Percentiles rank a stretch among this genome's conserved stretches.
phyloP scores from a whole-genome alignment of 306 rosid species.

The Oemleria cerasiformis region DNA sequence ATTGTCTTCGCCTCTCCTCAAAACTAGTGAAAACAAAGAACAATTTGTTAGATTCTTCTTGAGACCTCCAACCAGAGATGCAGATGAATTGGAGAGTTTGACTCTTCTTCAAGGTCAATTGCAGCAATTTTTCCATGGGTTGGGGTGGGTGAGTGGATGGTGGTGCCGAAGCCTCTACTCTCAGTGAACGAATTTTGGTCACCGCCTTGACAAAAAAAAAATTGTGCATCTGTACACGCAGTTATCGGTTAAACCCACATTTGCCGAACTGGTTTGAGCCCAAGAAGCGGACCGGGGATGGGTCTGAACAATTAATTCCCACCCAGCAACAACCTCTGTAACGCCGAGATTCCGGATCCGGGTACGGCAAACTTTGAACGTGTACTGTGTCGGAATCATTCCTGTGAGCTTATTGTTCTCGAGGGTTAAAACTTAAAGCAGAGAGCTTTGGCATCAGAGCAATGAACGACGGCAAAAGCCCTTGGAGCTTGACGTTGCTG shows the following conservation, averaged over 20 bases:
- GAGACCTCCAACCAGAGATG: no score
- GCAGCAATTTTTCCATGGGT: no score
- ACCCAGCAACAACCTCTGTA: constrained; percentile 58
- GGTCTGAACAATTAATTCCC: constrained; percentile 73
- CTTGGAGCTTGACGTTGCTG: constrained; percentile 54
- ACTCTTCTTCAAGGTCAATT: no score
- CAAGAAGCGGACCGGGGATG: constrained; percentile 52
- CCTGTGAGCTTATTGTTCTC: no score
- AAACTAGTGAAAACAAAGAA: no score
- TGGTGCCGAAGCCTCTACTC: constrained; percentile 43
- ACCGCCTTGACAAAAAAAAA: constrained; percentile 81
- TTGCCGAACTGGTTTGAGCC: constrained; percentile 56
- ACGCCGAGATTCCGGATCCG: constrained; percentile 40
- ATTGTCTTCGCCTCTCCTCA: no score
- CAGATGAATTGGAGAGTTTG: no score
- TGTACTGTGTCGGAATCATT: constrained; percentile 65
- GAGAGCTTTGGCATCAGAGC: constrained; percentile 66
- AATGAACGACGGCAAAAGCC: constrained; percentile 56
- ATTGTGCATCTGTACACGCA: constrained; percentile 72
- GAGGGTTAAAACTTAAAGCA: constrained; percentile 58
- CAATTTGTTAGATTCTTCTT: no score
- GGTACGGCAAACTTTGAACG: constrained; percentile 59
- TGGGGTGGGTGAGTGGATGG: no score
- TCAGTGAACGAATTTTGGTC: constrained; percentile 44
- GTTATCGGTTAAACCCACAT: constrained; percentile 53